phyloP scores from a whole-genome alignment of 331 rosid species.

The Stylosanthes scabra region DNA sequence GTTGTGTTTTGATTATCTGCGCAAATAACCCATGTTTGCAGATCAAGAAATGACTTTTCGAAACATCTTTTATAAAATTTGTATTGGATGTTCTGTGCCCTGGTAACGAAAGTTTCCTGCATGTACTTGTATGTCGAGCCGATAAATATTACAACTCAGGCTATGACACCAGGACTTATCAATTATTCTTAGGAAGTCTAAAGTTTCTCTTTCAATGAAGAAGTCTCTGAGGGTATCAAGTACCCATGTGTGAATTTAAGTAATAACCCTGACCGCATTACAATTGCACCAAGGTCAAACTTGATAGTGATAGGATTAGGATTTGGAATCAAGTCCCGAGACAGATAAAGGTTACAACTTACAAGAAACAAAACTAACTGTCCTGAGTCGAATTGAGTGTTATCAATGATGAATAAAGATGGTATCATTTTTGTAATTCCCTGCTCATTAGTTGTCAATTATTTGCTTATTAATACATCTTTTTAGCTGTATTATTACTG shows the following conservation, averaged over 20 bases:
- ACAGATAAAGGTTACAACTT: background rate
- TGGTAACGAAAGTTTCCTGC: constrained; percentile 2
- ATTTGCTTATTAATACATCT: background rate
- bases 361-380: background rate
- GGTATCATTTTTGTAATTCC: background rate
- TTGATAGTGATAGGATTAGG: background rate
- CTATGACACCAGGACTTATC: background rate
- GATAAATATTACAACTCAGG: background rate
- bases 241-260: background rate
- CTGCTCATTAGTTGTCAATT: background rate
- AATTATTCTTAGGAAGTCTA: background rate
- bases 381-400: background rate
- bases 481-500: background rate
- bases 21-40: background rate
- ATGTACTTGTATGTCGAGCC: background rate
- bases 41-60: background rate
- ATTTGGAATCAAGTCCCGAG: constrained; percentile 9
- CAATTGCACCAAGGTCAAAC: background rate
- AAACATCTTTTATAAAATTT: background rate
- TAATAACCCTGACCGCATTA: constrained; percentile 7
- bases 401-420: constrained; percentile 27
- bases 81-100: background rate
- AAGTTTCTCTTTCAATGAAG: background rate
- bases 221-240: constrained; percentile 6
- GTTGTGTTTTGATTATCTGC: background rate